Conservation (phyloP, 768 basidiomycete species). For the Tulasnella sp. region DNA sequence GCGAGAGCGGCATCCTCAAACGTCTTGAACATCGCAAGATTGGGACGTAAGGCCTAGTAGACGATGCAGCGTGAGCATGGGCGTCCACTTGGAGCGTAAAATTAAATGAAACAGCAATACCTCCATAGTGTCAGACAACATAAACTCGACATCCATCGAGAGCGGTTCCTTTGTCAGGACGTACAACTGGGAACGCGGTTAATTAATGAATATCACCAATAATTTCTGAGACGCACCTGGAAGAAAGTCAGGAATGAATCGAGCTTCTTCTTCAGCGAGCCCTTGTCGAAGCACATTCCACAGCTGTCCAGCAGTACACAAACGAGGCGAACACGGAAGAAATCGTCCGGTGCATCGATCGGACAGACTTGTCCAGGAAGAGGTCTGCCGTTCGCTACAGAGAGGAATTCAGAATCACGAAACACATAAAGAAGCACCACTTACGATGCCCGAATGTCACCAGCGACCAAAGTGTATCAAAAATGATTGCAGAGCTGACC, state of each 20-base stretch:
- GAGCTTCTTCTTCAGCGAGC: conserved; percentile 85
- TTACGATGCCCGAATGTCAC: conserved; percentile 94
- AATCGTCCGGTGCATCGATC: conserved; percentile 92
- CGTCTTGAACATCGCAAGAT: conserved; percentile 61
- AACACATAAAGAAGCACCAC: conserved; percentile 35
- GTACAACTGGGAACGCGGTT: conserved; percentile 53
- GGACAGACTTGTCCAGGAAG: conserved; percentile 67
- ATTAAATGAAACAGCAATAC: conserved; percentile 40
- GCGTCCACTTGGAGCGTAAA: neutral
- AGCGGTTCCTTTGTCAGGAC: conserved; percentile 79
- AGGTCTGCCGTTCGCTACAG: conserved; percentile 80
- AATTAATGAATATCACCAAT: conserved; percentile 36
- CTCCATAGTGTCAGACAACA: conserved; percentile 91
- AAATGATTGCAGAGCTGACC: conserved; percentile 81
- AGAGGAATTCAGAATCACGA: conserved; percentile 27
- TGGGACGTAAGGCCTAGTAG: conserved; percentile 77
- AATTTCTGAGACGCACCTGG: conserved; percentile 44
- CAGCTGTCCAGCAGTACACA: conserved; percentile 93
- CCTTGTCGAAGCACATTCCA: conserved; percentile 96
- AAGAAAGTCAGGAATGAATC: conserved; percentile 92
- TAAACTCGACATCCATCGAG: conserved; percentile 99
- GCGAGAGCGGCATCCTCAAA: conserved; percentile 81
- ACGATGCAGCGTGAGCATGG: neutral
- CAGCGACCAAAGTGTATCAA: conserved; percentile 90
- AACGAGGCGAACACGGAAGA: conserved; percentile 86